Conservation (phyloP, 2,329 filamentous ascomycete species). For the Chaetoscypha palmicola region DNA sequence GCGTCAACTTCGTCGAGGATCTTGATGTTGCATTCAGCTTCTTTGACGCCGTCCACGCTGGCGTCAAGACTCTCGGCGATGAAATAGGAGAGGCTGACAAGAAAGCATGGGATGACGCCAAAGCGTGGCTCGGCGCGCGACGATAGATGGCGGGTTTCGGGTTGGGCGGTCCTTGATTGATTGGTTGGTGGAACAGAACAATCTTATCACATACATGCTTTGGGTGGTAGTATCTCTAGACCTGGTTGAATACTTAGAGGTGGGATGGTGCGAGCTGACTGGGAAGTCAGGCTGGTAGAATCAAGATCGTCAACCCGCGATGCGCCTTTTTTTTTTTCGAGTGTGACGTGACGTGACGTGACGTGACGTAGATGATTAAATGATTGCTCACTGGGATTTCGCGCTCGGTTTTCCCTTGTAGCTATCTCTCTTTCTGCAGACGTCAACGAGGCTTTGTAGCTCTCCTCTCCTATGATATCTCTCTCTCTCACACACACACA, state of each 20-base stretch:
- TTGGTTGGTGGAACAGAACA: not conserved
- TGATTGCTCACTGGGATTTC: no score
- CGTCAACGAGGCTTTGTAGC: no score
- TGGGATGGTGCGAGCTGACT: not conserved
- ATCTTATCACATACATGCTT: not conserved
- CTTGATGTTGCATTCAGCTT: conserved; percentile 51
- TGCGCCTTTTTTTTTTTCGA: not conserved
- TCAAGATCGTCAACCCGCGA: not conserved
- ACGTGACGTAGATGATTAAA: no score
- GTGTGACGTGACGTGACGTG: not conserved
- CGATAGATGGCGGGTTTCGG: conserved; percentile 16
- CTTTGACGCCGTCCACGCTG: conserved; percentile 50
- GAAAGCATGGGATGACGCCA: conserved; percentile 48
- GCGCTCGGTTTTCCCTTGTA: no score
- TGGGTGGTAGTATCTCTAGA: not conserved
- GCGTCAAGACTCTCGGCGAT: conserved; percentile 47
- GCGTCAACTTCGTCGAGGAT: conserved; percentile 52
- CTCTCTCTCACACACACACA: no score
- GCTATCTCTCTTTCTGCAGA: no score
- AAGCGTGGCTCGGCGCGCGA: conserved; percentile 40
- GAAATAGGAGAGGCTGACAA: conserved; percentile 43
- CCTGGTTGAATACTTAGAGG: not conserved
- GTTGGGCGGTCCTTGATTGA: conserved; percentile 22
- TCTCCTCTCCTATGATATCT: no score
- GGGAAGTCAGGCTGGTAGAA: not conserved